Conservation (phyloP, 352 stramenopile species). For the Globisporangium sylvaticum region DNA sequence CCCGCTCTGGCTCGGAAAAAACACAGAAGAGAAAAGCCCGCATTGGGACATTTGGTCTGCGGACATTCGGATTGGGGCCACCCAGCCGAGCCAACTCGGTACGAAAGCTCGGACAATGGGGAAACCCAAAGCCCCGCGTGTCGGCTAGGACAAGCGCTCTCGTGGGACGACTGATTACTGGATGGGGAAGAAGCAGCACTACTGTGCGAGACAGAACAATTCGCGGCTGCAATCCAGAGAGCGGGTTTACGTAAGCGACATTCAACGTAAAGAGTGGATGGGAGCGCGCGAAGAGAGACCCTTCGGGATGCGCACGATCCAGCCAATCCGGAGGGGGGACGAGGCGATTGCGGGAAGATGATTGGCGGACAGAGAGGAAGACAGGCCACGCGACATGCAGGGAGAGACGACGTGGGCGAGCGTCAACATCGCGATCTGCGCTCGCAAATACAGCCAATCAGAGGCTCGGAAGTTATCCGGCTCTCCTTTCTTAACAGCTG, state of each 20-base stretch:
- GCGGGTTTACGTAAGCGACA: not conserved
- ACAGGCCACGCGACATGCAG: not conserved
- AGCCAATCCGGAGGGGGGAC: not conserved
- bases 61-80: too few species aligned
- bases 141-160: too few species aligned
- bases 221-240: not conserved
- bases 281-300: not conserved
- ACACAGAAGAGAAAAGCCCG: too few species aligned
- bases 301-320: not conserved
- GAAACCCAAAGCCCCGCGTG: too few species aligned
- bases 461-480: too few species aligned
- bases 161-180: conserved; percentile 5
- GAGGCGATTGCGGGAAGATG: not conserved
- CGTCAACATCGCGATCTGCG: not conserved
- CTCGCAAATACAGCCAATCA: too few species aligned
- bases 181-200: not conserved
- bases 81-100: too few species aligned
- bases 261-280: not conserved
- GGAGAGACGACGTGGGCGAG: not conserved
- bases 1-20: too few species aligned
- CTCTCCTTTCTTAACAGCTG: too few species aligned
- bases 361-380: not conserved
- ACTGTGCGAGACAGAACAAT: not conserved
- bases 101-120: too few species aligned
- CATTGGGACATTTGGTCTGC: too few species aligned